phyloP scores from a whole-genome alignment of 2,329 filamentous ascomycete species.

The Magnaporthiopsis rhizophila region DNA sequence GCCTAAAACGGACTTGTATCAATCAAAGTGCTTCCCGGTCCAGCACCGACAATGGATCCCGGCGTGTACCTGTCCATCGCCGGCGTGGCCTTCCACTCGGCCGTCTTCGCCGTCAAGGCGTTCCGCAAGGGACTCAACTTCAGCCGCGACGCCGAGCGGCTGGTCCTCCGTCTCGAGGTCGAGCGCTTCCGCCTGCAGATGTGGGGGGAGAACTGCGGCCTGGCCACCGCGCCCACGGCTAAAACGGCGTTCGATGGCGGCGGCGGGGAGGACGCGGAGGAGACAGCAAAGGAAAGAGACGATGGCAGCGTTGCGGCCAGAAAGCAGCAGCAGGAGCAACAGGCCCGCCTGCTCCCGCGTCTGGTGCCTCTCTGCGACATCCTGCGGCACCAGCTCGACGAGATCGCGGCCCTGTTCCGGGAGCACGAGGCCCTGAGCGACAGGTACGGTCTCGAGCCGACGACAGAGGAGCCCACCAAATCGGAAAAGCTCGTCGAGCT shows the following conservation, averaged over 20 bases:
- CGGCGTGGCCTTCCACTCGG: conserved; percentile 7
- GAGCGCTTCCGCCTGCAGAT: conserved; percentile 13
- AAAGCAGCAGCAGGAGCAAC: background rate
- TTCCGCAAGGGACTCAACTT: conserved; percentile 11
- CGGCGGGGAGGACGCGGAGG: too few species aligned
- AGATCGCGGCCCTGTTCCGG: conserved; percentile 9
- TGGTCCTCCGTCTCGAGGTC: conserved; percentile 11
- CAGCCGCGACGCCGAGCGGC: conserved; percentile 11
- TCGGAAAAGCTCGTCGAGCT: conserved; percentile 9
- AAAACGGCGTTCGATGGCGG: too few species aligned
- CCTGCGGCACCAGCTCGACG: conserved; percentile 10
- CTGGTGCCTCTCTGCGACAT: conserved; percentile 8
- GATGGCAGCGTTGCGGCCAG: too few species aligned
- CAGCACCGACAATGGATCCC: conserved; percentile 8
- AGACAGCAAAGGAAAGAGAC: too few species aligned
- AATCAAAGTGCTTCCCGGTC: too few species aligned
- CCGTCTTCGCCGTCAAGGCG: conserved; percentile 10
- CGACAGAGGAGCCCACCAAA: conserved; percentile 10
- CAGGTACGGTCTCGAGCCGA: conserved; percentile 10
- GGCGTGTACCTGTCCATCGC: conserved; percentile 10
- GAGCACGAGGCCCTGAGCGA: conserved; percentile 8
- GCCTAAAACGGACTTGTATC: too few species aligned
- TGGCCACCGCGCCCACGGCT: conserved; percentile 4
- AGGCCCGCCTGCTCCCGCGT: conserved; percentile 2
- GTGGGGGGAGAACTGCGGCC: conserved; percentile 13